A percentile compares a stretch with the other conserved stretches of the same genome.
phyloP scores from a whole-genome alignment of 1,284 basidiomycete species.

The Xanthoconium separans region DNA sequence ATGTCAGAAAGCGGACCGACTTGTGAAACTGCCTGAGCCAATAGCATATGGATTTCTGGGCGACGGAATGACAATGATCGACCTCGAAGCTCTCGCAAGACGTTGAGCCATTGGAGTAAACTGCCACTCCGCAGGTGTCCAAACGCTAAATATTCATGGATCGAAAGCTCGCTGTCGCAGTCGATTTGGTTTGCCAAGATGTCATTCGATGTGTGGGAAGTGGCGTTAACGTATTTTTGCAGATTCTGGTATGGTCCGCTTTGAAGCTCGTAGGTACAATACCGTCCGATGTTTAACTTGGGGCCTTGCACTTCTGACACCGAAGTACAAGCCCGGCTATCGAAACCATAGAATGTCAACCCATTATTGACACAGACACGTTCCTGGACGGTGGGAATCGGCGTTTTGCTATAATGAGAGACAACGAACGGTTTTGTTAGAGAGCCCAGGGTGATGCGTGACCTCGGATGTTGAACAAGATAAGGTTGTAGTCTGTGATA shows the following conservation, averaged over 20 bases:
- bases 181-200: background rate
- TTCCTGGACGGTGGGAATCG: slow-evolving; percentile 27
- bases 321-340: slow-evolving; percentile 13
- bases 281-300: slow-evolving; percentile 11
- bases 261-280: slow-evolving; percentile 35
- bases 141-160: background rate
- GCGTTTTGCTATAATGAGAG: slow-evolving; percentile 36
- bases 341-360: slow-evolving; percentile 26
- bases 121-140: background rate
- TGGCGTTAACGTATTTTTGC: background rate
- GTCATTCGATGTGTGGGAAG: background rate
- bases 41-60: background rate
- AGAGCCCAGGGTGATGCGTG: slow-evolving; percentile 40
- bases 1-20: background rate
- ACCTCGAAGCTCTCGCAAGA: background rate
- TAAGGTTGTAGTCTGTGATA: slow-evolving; percentile 14
- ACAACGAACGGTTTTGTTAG: slow-evolving; percentile 38
- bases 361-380: slow-evolving; percentile 38
- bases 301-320: slow-evolving; percentile 9
- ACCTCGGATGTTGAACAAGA: slow-evolving; percentile 11
- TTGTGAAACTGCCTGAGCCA: background rate
- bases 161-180: background rate
- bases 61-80: background rate
- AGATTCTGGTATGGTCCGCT: slow-evolving; percentile 32
- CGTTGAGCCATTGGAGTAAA: background rate